These are phyloP conservation scores for Apiotrichum veenhuisii DNA, from an alignment of 1,284 basidiomycete species.

Conservation along the genomic window DNA sequence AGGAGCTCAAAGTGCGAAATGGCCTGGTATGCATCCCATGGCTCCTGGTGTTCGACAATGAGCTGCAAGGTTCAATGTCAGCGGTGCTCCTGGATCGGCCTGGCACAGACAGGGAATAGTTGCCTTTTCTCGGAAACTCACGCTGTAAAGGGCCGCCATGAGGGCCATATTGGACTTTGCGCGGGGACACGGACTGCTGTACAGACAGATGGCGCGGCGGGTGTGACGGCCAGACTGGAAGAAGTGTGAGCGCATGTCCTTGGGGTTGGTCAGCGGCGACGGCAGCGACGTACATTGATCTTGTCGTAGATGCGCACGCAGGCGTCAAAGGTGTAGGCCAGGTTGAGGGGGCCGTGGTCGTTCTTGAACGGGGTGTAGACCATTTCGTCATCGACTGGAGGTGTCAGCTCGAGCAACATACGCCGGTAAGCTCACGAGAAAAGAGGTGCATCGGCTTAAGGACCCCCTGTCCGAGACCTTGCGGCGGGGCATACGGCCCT, in stretches of 20 bases:
- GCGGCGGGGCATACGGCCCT: slow-evolving; percentile 33
- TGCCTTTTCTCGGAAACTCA: slow-evolving; percentile 13
- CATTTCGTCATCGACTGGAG: slow-evolving; percentile 66
- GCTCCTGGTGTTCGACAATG: slow-evolving; percentile 85
- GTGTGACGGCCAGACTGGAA: slow-evolving; percentile 44
- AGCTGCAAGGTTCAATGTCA: slow-evolving; percentile 60
- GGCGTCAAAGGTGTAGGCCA: slow-evolving; percentile 88
- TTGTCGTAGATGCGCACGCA: slow-evolving; percentile 88
- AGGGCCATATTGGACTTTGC: slow-evolving; percentile 91
- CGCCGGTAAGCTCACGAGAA: slow-evolving; percentile 59
- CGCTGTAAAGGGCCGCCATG: slow-evolving; percentile 76
- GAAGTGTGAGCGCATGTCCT: slow-evolving; percentile 57
- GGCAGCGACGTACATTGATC: slow-evolving; percentile 62
- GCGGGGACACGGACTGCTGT: slow-evolving; percentile 78
- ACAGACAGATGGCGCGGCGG: slow-evolving; percentile 65
- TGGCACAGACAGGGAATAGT: not conserved
- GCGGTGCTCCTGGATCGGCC: not conserved
- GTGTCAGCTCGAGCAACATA: not conserved
- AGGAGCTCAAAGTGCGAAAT: slow-evolving; percentile 86
- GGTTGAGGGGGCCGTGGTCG: slow-evolving; percentile 91
- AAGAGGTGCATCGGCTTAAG: slow-evolving; percentile 32
- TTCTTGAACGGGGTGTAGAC: slow-evolving; percentile 90
- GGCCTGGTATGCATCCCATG: slow-evolving; percentile 92
- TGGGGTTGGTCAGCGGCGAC: slow-evolving; percentile 1
- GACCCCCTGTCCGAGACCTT: slow-evolving; percentile 5